Percentiles rank a stretch among this genome's conserved stretches.
Evolutionary conservation across 73 alveolate species (phyloP).

Genomic region (Paramecium tetraurelia): DNA sequence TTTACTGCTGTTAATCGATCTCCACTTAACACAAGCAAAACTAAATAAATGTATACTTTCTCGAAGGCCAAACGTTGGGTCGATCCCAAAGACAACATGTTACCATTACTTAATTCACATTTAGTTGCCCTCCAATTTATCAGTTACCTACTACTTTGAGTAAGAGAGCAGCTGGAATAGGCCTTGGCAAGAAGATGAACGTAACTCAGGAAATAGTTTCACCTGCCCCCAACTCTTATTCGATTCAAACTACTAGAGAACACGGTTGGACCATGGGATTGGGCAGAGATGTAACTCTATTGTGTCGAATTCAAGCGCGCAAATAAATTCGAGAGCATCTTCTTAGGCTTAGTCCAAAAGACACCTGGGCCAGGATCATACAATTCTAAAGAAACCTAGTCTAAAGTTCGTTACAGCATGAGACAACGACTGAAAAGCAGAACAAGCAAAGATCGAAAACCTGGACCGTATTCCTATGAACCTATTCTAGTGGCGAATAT

Average conservation of each 20-base stretch:
- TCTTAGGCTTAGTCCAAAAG: not conserved
- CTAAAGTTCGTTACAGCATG: not conserved
- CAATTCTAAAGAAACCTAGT: not conserved
- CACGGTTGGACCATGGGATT: constrained; percentile 55
- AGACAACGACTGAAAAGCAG: not conserved
- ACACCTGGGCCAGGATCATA: constrained; percentile 66
- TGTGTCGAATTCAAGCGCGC: not conserved
- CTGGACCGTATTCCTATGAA: constrained; percentile 43
- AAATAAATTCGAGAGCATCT: constrained; percentile 29
- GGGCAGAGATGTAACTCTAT: constrained; percentile 54
- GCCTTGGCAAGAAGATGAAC: constrained; percentile 43
- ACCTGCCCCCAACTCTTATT: constrained; percentile 56
- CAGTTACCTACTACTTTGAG: constrained; percentile 42
- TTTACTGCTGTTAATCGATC: constrained; percentile 1
- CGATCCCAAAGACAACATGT: not conserved
- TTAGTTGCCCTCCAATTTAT: constrained; percentile 51
- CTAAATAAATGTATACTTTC: not conserved
- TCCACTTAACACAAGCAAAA: not conserved
- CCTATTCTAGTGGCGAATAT: constrained; percentile 4
- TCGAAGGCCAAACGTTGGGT: constrained; percentile 13
- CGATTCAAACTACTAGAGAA: not conserved
- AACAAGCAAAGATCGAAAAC: not conserved
- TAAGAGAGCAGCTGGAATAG: constrained; percentile 59
- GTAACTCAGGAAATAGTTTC: constrained; percentile 25
- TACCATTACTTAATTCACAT: not conserved